These are phyloP conservation scores for Verbascum thapsus DNA, from an alignment of 257 asterid species.

Conservation along the genomic window DNA sequence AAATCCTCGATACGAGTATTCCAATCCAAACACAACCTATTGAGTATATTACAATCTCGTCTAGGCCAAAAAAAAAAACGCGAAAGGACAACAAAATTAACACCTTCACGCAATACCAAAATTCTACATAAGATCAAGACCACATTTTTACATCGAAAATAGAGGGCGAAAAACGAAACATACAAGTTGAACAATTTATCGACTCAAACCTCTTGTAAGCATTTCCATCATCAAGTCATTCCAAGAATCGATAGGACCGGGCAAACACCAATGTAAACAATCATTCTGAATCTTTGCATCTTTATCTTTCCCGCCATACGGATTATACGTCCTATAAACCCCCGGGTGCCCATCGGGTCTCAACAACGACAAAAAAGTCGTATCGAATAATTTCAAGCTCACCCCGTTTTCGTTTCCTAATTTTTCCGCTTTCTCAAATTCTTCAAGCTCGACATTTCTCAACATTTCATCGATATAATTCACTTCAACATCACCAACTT, in stretches of 20 bases:
- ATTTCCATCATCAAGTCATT: conserved; percentile 77
- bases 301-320: conserved; percentile 53
- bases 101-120: background rate
- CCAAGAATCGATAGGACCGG: conserved; percentile 97
- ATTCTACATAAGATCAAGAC: conserved; percentile 6
- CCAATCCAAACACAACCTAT: no score
- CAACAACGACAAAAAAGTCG: conserved; percentile 50
- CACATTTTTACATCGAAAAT: background rate
- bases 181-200: background rate
- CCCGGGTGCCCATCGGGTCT: conserved; percentile 86
- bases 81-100: no score
- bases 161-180: no score
- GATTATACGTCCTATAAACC: conserved; percentile 65
- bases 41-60: no score
- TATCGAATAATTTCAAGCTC: conserved; percentile 50
- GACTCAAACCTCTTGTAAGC: conserved; percentile 34
- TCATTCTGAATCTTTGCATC: conserved; percentile 69
- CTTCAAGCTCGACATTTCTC: conserved; percentile 55
- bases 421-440: conserved; percentile 37
- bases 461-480: conserved; percentile 39
- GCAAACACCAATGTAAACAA: conserved; percentile 96
- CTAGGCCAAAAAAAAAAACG: no score
- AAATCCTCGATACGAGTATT: no score
- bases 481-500: conserved; percentile 43
- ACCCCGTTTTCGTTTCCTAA: conserved; percentile 32